Evolutionary conservation across 2,329 filamentous ascomycete genomes (phyloP).

Genomic region (Penicillium italicum): DNA sequence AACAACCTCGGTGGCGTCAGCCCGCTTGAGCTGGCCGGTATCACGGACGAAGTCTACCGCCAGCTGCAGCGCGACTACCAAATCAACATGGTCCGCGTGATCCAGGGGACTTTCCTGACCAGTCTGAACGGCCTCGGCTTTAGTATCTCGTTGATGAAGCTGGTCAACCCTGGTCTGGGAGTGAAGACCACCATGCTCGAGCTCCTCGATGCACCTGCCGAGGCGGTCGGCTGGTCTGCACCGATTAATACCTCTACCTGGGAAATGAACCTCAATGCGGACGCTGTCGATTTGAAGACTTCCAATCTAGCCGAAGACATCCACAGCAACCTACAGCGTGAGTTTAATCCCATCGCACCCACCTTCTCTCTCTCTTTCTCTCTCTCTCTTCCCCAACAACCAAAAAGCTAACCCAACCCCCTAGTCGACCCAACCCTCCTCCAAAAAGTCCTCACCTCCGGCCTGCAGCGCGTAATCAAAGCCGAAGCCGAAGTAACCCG

Average conservation of each 20-base stretch:
- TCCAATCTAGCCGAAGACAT: slow-evolving; percentile 44
- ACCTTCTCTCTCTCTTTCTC: too few species aligned
- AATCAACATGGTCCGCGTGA: slow-evolving; percentile 59
- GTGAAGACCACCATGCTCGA: slow-evolving; percentile 57
- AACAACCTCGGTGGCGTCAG: slow-evolving; percentile 70
- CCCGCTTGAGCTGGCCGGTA: slow-evolving; percentile 63
- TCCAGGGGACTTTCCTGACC: slow-evolving; percentile 68
- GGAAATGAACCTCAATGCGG: slow-evolving; percentile 46
- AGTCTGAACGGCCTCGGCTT: slow-evolving; percentile 70
- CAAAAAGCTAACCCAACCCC: slow-evolving; percentile 6
- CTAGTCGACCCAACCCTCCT: slow-evolving; percentile 50
- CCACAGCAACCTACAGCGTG: slow-evolving; percentile 53
- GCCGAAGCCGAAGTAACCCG: slow-evolving; percentile 64
- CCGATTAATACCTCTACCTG: slow-evolving; percentile 59
- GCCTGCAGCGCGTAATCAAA: slow-evolving; percentile 56
- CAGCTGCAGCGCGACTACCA: slow-evolving; percentile 58
- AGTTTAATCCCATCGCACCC: slow-evolving; percentile 23
- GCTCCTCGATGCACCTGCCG: slow-evolving; percentile 63
- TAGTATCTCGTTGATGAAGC: slow-evolving; percentile 63
- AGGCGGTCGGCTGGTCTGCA: slow-evolving; percentile 65
- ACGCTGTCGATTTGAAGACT: slow-evolving; percentile 42
- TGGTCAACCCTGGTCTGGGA: slow-evolving; percentile 57
- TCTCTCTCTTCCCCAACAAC: too few species aligned
- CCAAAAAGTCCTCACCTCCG: slow-evolving; percentile 53
- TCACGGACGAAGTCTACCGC: slow-evolving; percentile 62